Evolutionary conservation across 1,139 yeast species (phyloP), one percentile per base, ranked within the genome.

Genomic region (Zygoascus sp.): DNA sequence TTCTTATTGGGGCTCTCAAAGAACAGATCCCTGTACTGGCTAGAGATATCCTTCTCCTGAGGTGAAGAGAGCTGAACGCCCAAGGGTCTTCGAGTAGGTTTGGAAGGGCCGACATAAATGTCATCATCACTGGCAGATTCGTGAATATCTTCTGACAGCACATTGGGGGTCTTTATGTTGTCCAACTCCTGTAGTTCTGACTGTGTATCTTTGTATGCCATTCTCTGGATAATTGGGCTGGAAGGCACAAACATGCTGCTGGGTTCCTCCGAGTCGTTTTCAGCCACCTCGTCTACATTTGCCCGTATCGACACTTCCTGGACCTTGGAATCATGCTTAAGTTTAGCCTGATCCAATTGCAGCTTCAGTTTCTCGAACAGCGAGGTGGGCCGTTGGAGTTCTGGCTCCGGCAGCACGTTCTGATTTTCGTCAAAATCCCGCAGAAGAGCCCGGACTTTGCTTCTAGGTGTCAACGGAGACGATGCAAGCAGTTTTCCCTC

Each of bases 211-310:
- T 30, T 30, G 16, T 30, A 30, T n/a, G 17, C 17, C 15, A 4
- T 30, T 30, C 34, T 16, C 11, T 34, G 37, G 22, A 17, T 20
- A 17, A 17, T 20, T 4, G 37, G 37, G 20, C 35, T 27, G 8
- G 42, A 40, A 13, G 42, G 42, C 2, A 40, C 42, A 28, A 40
- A 40, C 42, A 40, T 17, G 21, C 23, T 17, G 11, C 23, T 34
- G 2, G 37, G 37, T 10, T 34, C 37, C 23, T 34, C 37, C 9
- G 6, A 9, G 2, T 17, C 37, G 11, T 5, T 2, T 17, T 34
- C 37, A 4, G 22, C 21, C 13, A 7, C 8, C n/a, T 34, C 22
- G 34, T 30, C 11, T n/a, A 5, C 17, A 4, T 15, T 16, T 3
- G 4, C 34, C 23, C n/a, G 9, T 16, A 7, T 11, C 15, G 23